phyloP scores from a whole-genome alignment of 768 basidiomycete genomes.

The Mrakia frigida region DNA sequence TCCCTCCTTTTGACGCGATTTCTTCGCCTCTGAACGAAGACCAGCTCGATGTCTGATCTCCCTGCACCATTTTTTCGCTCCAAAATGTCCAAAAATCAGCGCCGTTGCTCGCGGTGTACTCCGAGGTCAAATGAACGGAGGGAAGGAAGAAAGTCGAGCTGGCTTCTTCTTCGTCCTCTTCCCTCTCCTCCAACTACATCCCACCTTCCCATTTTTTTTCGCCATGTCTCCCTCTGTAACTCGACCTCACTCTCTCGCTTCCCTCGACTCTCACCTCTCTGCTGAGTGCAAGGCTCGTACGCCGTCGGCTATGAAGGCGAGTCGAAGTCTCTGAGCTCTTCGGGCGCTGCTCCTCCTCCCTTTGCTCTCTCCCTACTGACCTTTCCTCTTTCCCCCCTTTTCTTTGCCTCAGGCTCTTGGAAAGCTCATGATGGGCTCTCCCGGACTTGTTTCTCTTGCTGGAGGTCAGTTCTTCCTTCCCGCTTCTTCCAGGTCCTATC shows the following conservation, averaged over 20 bases:
- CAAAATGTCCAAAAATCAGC: no score
- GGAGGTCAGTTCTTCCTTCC: slow-evolving; percentile 11
- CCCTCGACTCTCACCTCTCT: slow-evolving; percentile 10
- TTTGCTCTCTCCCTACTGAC: background rate
- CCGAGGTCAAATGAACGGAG: background rate
- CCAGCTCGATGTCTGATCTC: no score
- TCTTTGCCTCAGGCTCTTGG: background rate
- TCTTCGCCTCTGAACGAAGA: background rate
- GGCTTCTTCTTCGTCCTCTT: background rate
- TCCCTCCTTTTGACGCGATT: background rate
- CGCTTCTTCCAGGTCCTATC: background rate
- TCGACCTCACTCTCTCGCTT: background rate
- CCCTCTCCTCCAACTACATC: background rate
- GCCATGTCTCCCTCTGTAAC: slow-evolving; percentile 14
- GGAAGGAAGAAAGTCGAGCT: background rate
- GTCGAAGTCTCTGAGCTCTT: background rate
- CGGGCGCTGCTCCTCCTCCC: background rate
- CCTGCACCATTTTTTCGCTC: no score
- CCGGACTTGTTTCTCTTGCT: slow-evolving; percentile 21
- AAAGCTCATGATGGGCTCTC: slow-evolving; percentile 3
- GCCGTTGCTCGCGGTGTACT: background rate
- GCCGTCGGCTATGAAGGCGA: slow-evolving; percentile 15
- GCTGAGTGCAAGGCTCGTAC: slow-evolving; percentile 3
- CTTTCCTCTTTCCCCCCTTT: background rate
- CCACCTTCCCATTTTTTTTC: background rate